Percentiles rank a stretch among this genome's conserved stretches.
phyloP scores from a whole-genome alignment of 148 eudicot species.

The Camellia japonica region DNA sequence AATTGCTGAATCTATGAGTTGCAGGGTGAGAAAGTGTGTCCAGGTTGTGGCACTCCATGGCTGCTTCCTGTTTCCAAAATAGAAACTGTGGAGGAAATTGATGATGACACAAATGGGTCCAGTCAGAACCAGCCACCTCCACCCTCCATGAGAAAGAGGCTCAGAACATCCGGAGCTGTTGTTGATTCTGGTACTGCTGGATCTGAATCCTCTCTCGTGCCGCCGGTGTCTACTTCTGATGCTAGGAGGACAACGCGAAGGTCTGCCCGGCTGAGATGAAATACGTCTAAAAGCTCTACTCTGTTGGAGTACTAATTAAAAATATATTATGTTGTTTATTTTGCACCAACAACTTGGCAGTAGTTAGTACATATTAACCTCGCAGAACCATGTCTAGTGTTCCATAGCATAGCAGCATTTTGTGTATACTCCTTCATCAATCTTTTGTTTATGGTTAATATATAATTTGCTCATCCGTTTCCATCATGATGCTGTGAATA shows the following conservation, averaged over 20 bases:
- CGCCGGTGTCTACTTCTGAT: neutral
- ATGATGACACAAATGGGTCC: conserved; percentile 25
- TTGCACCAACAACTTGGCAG: neutral
- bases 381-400: neutral
- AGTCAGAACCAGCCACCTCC: conserved; percentile 20
- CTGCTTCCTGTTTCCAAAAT: conserved; percentile 44
- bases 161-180: conserved; percentile 14
- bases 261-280: conserved; percentile 30
- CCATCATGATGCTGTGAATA: no score
- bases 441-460: neutral
- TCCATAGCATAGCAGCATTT: neutral
- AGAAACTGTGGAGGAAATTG: conserved; percentile 50
- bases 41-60: conserved; percentile 75
- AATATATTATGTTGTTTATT: neutral
- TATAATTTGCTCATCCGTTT: neutral
- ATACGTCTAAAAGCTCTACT: neutral
- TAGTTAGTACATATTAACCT: neutral
- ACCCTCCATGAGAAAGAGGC: conserved; percentile 23
- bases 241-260: conserved; percentile 36
- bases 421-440: neutral
- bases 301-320: neutral
- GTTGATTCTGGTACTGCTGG: conserved; percentile 18
- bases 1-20: conserved; percentile 8
- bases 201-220: conserved; percentile 28
- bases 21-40: conserved; percentile 75